Percentiles rank a stretch among this genome's conserved stretches.
These are phyloP conservation scores for Takakia lepidozioides DNA, from an alignment of 225 moss, liverwort and hornwort species.

Conservation along the genomic window DNA sequence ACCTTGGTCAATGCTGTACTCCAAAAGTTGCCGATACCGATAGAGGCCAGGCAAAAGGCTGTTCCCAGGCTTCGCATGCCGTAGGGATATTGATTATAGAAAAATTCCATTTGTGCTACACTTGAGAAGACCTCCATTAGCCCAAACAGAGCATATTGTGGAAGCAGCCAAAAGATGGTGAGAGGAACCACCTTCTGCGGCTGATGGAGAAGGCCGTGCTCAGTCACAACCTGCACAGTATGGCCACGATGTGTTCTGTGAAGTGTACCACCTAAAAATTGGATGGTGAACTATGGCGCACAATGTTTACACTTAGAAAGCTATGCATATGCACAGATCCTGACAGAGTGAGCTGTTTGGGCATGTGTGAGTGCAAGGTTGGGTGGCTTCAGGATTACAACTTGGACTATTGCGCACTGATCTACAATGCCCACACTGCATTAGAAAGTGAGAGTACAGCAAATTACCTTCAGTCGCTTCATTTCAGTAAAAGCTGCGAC, in stretches of 20 bases:
- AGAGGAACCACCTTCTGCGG: background rate
- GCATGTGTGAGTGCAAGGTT: no score
- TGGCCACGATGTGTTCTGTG: no score
- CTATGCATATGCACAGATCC: no score
- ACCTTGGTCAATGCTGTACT: slow-evolving; percentile 17
- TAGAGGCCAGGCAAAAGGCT: slow-evolving; percentile 4
- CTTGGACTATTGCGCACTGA: no score
- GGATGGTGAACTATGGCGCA: no score
- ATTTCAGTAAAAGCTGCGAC: background rate
- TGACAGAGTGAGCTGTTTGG: no score
- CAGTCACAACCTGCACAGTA: background rate
- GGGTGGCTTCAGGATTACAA: no score
- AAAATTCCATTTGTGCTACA: slow-evolving; percentile 14
- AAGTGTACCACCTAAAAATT: no score
- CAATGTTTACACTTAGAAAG: no score
- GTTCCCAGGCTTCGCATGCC: slow-evolving; percentile 18
- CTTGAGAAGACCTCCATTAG: slow-evolving; percentile 9
- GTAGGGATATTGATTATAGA: slow-evolving; percentile 25
- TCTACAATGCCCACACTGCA: no score
- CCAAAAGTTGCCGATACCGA: slow-evolving; percentile 15
- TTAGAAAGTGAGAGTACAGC: no score
- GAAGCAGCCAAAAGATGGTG: slow-evolving; percentile 24
- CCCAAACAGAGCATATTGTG: slow-evolving; percentile 17
- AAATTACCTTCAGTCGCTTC: background rate
- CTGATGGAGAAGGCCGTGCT: background rate